Evolutionary conservation across 1,284 basidiomycete genomes (phyloP).

Genomic region (Anthracocystis panici-leucophaei): DNA sequence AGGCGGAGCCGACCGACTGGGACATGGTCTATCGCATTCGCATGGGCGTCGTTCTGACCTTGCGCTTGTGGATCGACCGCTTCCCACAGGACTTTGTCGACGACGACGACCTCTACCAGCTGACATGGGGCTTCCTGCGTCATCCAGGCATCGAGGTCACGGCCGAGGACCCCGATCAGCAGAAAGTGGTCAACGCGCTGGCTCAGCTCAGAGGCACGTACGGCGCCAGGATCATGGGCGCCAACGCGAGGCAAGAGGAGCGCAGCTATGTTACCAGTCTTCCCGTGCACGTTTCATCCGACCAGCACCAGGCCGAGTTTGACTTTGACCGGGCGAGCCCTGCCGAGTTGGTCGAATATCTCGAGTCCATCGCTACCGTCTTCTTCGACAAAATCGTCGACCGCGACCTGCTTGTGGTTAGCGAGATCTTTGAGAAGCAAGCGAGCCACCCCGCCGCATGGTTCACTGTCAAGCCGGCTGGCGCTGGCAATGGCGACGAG

Average conservation of each 20-base stretch:
- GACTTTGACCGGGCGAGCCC: slow-evolving; percentile 55
- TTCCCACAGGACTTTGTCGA: slow-evolving; percentile 65
- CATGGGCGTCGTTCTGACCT: slow-evolving; percentile 52
- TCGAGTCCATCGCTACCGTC: slow-evolving; percentile 63
- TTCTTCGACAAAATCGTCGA: slow-evolving; percentile 64
- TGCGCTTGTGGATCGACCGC: slow-evolving; percentile 61
- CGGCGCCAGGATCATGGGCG: slow-evolving; percentile 49
- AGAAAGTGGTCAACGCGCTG: slow-evolving; percentile 44
- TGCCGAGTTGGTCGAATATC: slow-evolving; percentile 59
- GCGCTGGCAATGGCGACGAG: slow-evolving; percentile 32
- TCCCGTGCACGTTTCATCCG: slow-evolving; percentile 27
- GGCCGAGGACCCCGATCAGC: slow-evolving; percentile 51
- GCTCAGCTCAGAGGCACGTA: slow-evolving; percentile 46
- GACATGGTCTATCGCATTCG: slow-evolving; percentile 60
- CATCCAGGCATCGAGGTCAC: slow-evolving; percentile 35
- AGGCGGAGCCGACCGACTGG: slow-evolving; percentile 60
- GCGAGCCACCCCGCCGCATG: slow-evolving; percentile 53
- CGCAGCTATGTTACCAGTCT: slow-evolving; percentile 25
- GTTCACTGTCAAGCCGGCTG: slow-evolving; percentile 44
- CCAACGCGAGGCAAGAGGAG: slow-evolving; percentile 49
- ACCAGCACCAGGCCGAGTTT: slow-evolving; percentile 30
- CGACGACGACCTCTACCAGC: slow-evolving; percentile 57
- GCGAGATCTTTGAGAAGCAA: slow-evolving; percentile 60
- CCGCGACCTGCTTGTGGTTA: slow-evolving; percentile 57
- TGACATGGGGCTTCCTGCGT: slow-evolving; percentile 52